Evolutionary conservation across 768 basidiomycete genomes (phyloP).

Genomic region (Rhodotorula babjevae): DNA sequence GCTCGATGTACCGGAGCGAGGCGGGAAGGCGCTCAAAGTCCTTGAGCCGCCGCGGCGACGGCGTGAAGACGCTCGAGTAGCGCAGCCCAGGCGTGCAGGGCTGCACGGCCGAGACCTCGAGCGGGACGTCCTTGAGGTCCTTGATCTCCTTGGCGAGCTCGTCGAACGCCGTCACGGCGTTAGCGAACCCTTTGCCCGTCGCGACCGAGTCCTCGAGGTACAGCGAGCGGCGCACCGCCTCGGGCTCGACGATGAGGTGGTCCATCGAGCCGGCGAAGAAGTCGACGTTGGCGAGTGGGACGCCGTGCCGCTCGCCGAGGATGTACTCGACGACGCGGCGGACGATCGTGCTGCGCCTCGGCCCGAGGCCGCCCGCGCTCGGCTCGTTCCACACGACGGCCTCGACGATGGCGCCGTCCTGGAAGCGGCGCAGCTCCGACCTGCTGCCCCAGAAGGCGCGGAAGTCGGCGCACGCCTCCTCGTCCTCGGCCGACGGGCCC

Average conservation of each 20-base stretch:
- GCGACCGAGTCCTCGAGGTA: conserved; percentile 47
- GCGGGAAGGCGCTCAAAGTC: conserved; percentile 26
- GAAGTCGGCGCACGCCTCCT: conserved; percentile 59
- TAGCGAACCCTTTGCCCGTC: conserved; percentile 46
- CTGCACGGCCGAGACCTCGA: conserved; percentile 69
- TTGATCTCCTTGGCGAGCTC: conserved; percentile 69
- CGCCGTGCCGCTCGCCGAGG: conserved; percentile 68
- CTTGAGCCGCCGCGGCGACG: conserved; percentile 61
- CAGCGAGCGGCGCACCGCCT: conserved; percentile 45
- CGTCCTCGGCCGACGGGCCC: conserved; percentile 68
- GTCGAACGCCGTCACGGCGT: conserved; percentile 73
- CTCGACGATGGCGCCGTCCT: conserved; percentile 86
- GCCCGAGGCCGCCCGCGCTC: conserved; percentile 52
- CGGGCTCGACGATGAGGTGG: conserved; percentile 44
- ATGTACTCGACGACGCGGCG: conserved; percentile 68
- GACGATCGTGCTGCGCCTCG: conserved; percentile 68
- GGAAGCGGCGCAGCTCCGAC: conserved; percentile 87
- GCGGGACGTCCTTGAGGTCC: conserved; percentile 65
- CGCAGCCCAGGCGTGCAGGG: conserved; percentile 69
- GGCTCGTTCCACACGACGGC: conserved; percentile 85
- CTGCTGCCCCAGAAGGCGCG: conserved; percentile 85
- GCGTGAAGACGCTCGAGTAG: conserved; percentile 74
- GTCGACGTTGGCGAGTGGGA: conserved; percentile 50
- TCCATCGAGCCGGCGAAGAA: conserved; percentile 49
- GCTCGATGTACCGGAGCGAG: conserved; percentile 54